Evolutionary conservation across 805 yeast genomes (phyloP), one percentile per base, ranked within the genome.

Genomic region (Metschnikowia lochheadii): DNA sequence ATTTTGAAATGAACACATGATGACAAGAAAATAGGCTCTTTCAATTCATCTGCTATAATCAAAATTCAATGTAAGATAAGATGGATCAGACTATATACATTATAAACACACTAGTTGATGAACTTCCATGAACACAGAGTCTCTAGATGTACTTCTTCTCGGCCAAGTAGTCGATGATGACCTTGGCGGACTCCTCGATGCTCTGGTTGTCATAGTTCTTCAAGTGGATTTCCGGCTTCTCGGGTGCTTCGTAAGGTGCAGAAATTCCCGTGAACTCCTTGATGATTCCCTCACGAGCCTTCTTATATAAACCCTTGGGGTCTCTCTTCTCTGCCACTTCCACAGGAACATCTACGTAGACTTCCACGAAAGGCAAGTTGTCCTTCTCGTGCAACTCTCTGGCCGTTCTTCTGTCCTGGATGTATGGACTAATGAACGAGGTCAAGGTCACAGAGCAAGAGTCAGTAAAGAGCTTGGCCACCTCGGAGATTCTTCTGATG

Each of bases 161-260:
- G 41, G 73, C 69, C 63, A 88, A 77, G 66, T 89, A 90, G 46
- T 82, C 82, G 58, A 80, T 78, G 63, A 91, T 86, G 56, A 77
- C 72, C 58, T 79, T 69, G 32, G 95, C 96, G 62, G 92, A 82
- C 64, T 90, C 87, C 72, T 91, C 97, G 43, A 90, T 81, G 38
- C 86, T 70, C 49, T 77, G 72, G 60, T 82, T 76, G 49, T 66
- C 64, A 64, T 86, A 85, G 51, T 92, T 89, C 59, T 80, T 81
- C 65, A 91, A 72, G 64, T 85, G 91, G 52, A 91, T 76, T 72
- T 91, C 98, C 26, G 98, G 89, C 34, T 70, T 63, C 58, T 79
- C 85, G 46, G 98, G 98, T 3, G 87, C 94, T 75, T 91, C 98
- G 68, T 91, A 91, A 36, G 98, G 98, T 10, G 97, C 97, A 56